Percentiles rank a stretch among this genome's conserved stretches.
Evolutionary conservation across 2,329 filamentous ascomycete genomes (phyloP).

Genomic region (Colletotrichum falcatum): DNA sequence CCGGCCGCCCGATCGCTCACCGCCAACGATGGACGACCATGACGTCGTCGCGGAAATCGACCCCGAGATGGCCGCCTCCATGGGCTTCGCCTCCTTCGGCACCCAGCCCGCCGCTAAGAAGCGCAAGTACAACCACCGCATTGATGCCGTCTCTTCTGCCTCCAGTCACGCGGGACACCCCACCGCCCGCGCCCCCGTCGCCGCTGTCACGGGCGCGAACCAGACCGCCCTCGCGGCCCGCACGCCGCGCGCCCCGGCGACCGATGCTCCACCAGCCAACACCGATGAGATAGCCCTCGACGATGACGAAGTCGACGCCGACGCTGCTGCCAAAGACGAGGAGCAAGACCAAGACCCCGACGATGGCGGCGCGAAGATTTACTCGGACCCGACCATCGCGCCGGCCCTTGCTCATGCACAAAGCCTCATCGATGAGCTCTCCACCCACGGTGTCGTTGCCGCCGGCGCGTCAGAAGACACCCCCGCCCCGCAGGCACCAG

Average conservation of each 20-base stretch:
- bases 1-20: not conserved
- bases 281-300: slow-evolving; percentile 60
- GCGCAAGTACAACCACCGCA: slow-evolving; percentile 72
- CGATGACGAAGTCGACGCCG: slow-evolving; percentile 49
- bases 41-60: slow-evolving; percentile 44
- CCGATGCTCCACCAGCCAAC: slow-evolving; percentile 47
- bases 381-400: slow-evolving; percentile 25
- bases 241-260: slow-evolving; percentile 34
- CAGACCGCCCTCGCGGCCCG: slow-evolving; percentile 52
- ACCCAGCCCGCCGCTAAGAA: slow-evolving; percentile 68
- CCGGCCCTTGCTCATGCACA: slow-evolving; percentile 40
- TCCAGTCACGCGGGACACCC: too few species aligned
- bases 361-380: slow-evolving; percentile 23
- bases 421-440: slow-evolving; percentile 36
- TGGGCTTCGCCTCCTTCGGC: slow-evolving; percentile 82
- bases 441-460: slow-evolving; percentile 1
- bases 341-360: slow-evolving; percentile 24
- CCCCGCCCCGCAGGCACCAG: slow-evolving; percentile 10
- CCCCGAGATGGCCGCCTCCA: slow-evolving; percentile 69
- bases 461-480: not conserved
- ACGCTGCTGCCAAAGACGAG: slow-evolving; percentile 45
- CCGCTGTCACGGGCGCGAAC: slow-evolving; percentile 49
- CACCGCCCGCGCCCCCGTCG: slow-evolving; percentile 45
- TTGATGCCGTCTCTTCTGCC: slow-evolving; percentile 60
- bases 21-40: slow-evolving; percentile 39